phyloP scores from a whole-genome alignment of 148 eudicot species.

The Polygonum maritimum region DNA sequence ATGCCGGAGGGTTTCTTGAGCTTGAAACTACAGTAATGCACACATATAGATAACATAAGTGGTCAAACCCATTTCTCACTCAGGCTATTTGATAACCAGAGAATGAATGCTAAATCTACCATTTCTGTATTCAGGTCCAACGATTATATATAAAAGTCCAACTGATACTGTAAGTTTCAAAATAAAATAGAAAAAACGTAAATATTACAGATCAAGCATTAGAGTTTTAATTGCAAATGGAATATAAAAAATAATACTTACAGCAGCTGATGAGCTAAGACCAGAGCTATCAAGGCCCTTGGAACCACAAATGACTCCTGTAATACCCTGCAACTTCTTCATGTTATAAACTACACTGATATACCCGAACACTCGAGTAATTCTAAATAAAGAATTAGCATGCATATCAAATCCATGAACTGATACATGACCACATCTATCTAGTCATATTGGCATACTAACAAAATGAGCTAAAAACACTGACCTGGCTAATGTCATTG shows the following conservation, averaged over 20 bases:
- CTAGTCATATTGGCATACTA: not conserved
- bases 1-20: not conserved
- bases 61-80: not conserved
- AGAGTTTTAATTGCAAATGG: not conserved
- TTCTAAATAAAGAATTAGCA: not conserved
- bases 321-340: slow-evolving; percentile 58
- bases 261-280: slow-evolving; percentile 99
- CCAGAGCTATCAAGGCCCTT: slow-evolving; percentile 96
- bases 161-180: not conserved
- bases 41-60: not conserved
- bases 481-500: slow-evolving; percentile 59
- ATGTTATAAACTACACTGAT: not conserved
- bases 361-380: not conserved
- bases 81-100: not conserved
- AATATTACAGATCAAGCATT: not conserved
- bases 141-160: not conserved
- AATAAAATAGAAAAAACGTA: not conserved
- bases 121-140: not conserved
- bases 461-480: not conserved
- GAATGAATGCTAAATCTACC: not conserved
- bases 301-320: slow-evolving; percentile 65
- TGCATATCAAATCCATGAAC: not conserved
- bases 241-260: slow-evolving; percentile 33
- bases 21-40: not conserved
- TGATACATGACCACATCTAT: not conserved